phyloP scores from a whole-genome alignment of 108 stramenopile species.

The Pseudonitzschia multistriata region DNA sequence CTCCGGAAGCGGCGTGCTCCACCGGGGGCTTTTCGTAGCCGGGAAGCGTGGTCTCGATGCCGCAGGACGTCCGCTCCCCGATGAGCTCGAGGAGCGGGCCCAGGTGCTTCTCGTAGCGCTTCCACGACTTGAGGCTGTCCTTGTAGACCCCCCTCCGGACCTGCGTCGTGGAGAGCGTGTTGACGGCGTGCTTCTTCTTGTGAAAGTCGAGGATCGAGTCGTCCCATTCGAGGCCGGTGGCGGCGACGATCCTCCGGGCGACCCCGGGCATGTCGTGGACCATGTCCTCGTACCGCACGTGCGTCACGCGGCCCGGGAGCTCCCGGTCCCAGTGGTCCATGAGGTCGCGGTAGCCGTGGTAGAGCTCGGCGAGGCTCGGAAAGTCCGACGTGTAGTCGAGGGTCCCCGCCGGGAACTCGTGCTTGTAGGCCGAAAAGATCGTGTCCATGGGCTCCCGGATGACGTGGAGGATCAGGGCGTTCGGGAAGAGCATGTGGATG shows the following conservation, averaged over 20 bases:
- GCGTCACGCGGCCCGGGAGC: constrained; percentile 80
- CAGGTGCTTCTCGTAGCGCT: constrained; percentile 45
- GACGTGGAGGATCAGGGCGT: constrained; percentile 83
- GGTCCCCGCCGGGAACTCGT: constrained; percentile 75
- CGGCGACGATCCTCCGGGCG: constrained; percentile 46
- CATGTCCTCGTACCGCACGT: constrained; percentile 85
- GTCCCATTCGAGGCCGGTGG: constrained; percentile 63
- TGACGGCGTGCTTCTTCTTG: constrained; percentile 87
- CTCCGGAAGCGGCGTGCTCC: neutral
- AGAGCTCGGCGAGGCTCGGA: constrained; percentile 59
- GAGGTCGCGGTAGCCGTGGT: constrained; percentile 69
- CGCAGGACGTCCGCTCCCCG: constrained; percentile 45
- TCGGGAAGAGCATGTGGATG: constrained; percentile 86
- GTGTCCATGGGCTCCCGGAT: constrained; percentile 84
- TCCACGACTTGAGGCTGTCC: constrained; percentile 77
- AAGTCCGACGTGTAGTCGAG: constrained; percentile 81
- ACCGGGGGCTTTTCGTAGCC: constrained; percentile 24
- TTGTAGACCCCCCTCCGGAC: constrained; percentile 79
- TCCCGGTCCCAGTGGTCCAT: constrained; percentile 83
- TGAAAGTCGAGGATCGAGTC: constrained; percentile 77
- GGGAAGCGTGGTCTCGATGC: constrained; percentile 56
- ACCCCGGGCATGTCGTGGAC: constrained; percentile 70
- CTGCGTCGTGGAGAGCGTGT: constrained; percentile 85
- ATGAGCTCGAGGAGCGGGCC: constrained; percentile 42
- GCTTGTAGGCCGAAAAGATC: constrained; percentile 79